Evolutionary conservation across 2,329 filamentous ascomycete species (phyloP).

Genomic region (Aureobasidium subglaciale): DNA sequence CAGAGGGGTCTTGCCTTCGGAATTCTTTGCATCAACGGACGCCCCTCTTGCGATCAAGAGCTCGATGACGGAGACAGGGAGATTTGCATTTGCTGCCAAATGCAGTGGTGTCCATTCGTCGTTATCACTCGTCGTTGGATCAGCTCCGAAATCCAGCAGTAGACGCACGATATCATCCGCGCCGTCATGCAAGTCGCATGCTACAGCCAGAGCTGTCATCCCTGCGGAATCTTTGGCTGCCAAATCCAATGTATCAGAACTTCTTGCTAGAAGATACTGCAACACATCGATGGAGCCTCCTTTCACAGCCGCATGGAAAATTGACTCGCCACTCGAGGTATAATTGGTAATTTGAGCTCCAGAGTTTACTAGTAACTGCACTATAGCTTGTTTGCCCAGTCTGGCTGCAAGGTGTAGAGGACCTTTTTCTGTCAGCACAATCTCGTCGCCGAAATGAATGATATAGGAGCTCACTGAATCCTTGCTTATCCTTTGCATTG

Average conservation of each 20-base stretch:
- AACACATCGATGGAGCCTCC: neutral
- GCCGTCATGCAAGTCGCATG: neutral
- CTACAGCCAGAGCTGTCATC: neutral
- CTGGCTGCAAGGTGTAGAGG: neutral
- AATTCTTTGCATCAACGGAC: too few relatives aligned
- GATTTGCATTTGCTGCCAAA: too few relatives aligned
- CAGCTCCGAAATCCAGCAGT: neutral
- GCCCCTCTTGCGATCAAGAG: too few relatives aligned
- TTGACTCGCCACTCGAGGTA: neutral
- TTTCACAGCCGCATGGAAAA: neutral
- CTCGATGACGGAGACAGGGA: too few relatives aligned
- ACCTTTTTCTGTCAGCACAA: neutral
- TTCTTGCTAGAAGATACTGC: neutral
- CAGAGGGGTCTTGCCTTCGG: too few relatives aligned
- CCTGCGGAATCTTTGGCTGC: neutral
- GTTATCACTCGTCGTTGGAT: neutral
- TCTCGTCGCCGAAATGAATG: neutral
- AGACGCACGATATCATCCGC: neutral
- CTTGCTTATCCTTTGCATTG: neutral
- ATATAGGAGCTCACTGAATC: neutral
- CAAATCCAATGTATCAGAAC: neutral
- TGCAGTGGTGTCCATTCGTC: neutral
- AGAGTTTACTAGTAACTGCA: neutral
- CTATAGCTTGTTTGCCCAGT: neutral
- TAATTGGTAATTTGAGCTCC: neutral